These are phyloP conservation scores for Dothistroma pini DNA, from an alignment of 2,329 filamentous ascomycete species.

Conservation along the genomic window DNA sequence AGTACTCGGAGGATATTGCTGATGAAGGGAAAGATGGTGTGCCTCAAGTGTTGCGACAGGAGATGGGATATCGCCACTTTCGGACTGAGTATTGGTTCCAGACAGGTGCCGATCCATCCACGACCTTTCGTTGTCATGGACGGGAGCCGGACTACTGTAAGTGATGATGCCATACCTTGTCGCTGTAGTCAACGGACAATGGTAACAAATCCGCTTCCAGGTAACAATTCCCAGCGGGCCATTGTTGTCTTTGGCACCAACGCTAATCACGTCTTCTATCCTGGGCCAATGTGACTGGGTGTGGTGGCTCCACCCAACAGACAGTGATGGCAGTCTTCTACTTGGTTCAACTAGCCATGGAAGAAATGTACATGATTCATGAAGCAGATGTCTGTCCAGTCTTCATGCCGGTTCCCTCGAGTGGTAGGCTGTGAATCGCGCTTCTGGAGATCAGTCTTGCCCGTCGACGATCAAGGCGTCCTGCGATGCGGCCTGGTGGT, in stretches of 20 bases:
- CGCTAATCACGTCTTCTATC: not conserved
- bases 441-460: too few relatives aligned
- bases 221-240: conserved; percentile 4
- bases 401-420: not conserved
- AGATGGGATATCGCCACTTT: not conserved
- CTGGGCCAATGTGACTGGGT: conserved; percentile 3
- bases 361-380: not conserved
- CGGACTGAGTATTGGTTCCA: conserved; percentile 6
- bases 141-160: conserved; percentile 5
- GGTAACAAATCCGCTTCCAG: not conserved
- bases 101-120: not conserved
- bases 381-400: not conserved
- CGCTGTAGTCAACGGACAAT: too few relatives aligned
- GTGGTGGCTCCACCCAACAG: not conserved
- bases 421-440: not conserved
- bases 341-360: not conserved
- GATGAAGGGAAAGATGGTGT: not conserved
- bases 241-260: conserved; percentile 7
- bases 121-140: conserved; percentile 1
- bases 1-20: not conserved
- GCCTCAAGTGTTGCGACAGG: conserved; percentile 3
- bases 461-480: too few relatives aligned
- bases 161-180: not conserved
- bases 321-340: too few relatives aligned
- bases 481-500: too few relatives aligned